Base-by-base conservation (phyloP, 2,329 filamentous ascomycete genomes). In the Amesomyces nigricolor region DNA sequence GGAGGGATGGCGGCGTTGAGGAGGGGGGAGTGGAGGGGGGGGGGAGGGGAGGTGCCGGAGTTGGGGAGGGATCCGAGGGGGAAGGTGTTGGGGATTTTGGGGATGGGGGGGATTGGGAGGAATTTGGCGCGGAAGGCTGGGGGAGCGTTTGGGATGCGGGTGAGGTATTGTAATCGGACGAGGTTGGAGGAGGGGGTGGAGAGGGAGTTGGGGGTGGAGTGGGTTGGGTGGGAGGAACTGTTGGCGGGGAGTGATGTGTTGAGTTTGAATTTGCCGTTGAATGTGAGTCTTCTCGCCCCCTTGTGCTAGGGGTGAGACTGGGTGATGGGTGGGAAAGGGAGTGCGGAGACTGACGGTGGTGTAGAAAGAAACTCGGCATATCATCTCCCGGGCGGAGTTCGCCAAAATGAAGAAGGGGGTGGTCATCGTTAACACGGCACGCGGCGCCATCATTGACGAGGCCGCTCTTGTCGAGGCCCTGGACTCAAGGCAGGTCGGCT, bases 21-120 rank as follows among this genome's bases (percentile, higher is more conserved):
- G 37, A 73, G 78, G 19, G 83, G 85, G 0, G 73, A 81, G 55
- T 95, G 88, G 86, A 78, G 82, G 51, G 87, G 87, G 4, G 68
- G 70, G 51, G 87, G 87, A 4, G 68, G 70, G 4, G 71, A 74
- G 0, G 74, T 76, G 2, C 77, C 80, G 0, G 77, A 84, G 0
- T 72, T 83, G 5, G 89, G 89, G 11, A 87, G 88, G 66, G 89
- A 94, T 65, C 89, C 89, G 1, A 78, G 88, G 68, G 88, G 87
- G 37, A 94, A 92, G 70, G 74, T 85, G 1, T 76, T 95, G 5
- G 89, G 89, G 0, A 90, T 95, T 57, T 69, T 95, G 40, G 89
- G 89, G 6, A 92, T 94, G 88, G 89, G 89, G 17, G 88, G 89
- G 2, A 94, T 95, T 58, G 89, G 90, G 0, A 76, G 86, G 37